phyloP scores from a whole-genome alignment of 2,329 filamentous ascomycete species.

The Nannizziopsis arthrosporioides region DNA sequence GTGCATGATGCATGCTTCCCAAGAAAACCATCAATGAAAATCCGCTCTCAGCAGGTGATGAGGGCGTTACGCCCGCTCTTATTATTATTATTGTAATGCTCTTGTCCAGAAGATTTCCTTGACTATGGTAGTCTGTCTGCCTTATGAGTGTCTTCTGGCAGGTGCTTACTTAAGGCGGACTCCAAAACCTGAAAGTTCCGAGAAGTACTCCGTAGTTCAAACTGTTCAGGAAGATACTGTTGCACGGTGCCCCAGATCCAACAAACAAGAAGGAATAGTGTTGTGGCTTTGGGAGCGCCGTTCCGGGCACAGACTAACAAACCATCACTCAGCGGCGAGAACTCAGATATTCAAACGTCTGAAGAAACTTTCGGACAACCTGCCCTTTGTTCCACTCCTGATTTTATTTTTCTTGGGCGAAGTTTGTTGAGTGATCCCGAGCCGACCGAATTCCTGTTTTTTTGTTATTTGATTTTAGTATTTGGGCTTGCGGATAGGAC shows the following conservation, averaged over 20 bases:
- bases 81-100: neutral
- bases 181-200: too few species aligned
- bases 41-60: too few species aligned
- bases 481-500: too few species aligned
- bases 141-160: neutral
- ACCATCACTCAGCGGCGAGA: too few species aligned
- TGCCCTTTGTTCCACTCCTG: neutral
- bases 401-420: neutral
- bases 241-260: neutral
- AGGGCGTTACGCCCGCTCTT: neutral
- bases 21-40: too few species aligned
- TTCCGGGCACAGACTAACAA: neutral
- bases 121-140: neutral
- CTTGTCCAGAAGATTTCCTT: neutral
- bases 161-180: neutral
- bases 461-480: too few species aligned
- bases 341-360: too few species aligned
- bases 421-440: conserved; percentile 2
- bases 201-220: too few species aligned
- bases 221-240: neutral
- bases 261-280: neutral
- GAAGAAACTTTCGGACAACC: conserved; percentile 1
- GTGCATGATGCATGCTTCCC: too few species aligned
- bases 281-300: neutral
- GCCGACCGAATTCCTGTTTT: neutral